Base-by-base conservation (phyloP, 1,284 basidiomycete species). In the Rhodotorula glutinis region DNA sequence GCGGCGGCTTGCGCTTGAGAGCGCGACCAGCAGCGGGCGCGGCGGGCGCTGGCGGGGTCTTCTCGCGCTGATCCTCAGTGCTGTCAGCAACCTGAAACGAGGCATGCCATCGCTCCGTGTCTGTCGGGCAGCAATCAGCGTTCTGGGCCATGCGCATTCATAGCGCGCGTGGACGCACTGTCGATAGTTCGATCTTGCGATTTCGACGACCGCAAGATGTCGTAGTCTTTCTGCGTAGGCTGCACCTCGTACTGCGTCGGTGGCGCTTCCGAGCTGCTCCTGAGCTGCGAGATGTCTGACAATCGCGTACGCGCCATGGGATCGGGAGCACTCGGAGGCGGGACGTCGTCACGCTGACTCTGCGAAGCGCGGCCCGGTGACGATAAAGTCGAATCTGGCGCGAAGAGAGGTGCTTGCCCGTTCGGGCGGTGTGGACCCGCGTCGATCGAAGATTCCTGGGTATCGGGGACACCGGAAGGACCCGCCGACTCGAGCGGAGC, bases 191-290 rank as follows among this genome's bases (percentile, higher is more conserved):
- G 27, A 19, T 61, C 62, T 9, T 57, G 51, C 17, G 38, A 54
- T 21, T n/a, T 40, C 13, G n/a, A 13, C 30, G 30, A 25, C 40
- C 19, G 38, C 4, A 23, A 40, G 54, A 43, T 38, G 30, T 67
- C 66, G 54, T 64, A 63, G 9, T 57, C 51, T 23, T 57, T 17
- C 46, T 67, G 66, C 4, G 62, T 67, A 13, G 62, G 23, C 27
- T 51, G 38, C 4, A 67, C 55, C 16, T 64, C 52, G 30, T 43
- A 53, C 30, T 57, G 41, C 56, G 44, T 59, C 29, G 59, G 53
- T 19, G 52, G 57, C 29, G 49, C 21, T 38, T 61, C 55, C 14
- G 40, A 25, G 49, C 60, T 62, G 53, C 65, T 66, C n/a, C 29
- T 19, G 7, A 56, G 40, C 23, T 55, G 53, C 19, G 62, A 41